phyloP scores from a whole-genome alignment of 805 yeast species.

The Lipomyces kockii region DNA sequence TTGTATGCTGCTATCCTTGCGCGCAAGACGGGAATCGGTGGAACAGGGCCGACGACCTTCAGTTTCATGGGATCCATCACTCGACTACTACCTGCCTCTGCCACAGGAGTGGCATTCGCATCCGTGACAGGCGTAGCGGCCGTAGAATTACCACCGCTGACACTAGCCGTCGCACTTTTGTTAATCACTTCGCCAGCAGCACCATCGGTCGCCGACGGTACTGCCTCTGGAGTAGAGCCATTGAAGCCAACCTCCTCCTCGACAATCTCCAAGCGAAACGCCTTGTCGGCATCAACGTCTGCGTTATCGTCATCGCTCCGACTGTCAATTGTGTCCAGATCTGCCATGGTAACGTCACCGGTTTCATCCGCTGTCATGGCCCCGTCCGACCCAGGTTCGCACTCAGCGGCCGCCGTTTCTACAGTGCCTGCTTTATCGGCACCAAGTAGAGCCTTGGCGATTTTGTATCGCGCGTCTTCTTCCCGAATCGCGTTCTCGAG shows the following conservation, averaged over 20 bases:
- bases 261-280: slow-evolving; percentile 72
- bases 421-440: background rate
- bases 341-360: slow-evolving; percentile 34
- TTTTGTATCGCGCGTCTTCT: slow-evolving; percentile 61
- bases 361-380: slow-evolving; percentile 16
- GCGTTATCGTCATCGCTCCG: slow-evolving; percentile 48
- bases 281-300: slow-evolving; percentile 85
- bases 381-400: slow-evolving; percentile 23
- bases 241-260: slow-evolving; percentile 11
- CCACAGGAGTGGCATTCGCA: background rate
- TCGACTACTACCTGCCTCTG: background rate
- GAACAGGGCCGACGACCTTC: slow-evolving; percentile 44
- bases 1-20: slow-evolving; percentile 84
- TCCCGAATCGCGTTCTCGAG: slow-evolving; percentile 66
- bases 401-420: background rate
- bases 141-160: background rate
- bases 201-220: background rate
- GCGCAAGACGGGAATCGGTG: slow-evolving; percentile 58
- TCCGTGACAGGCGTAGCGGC: background rate
- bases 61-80: background rate
- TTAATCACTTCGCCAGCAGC: background rate
- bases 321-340: slow-evolving; percentile 26
- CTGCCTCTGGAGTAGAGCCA: background rate
- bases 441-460: background rate
- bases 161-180: background rate